Evolutionary conservation across 139 green algal genomes (phyloP), one percentile per base, ranked within the genome.

Genomic region (Pleodorina starrii): DNA sequence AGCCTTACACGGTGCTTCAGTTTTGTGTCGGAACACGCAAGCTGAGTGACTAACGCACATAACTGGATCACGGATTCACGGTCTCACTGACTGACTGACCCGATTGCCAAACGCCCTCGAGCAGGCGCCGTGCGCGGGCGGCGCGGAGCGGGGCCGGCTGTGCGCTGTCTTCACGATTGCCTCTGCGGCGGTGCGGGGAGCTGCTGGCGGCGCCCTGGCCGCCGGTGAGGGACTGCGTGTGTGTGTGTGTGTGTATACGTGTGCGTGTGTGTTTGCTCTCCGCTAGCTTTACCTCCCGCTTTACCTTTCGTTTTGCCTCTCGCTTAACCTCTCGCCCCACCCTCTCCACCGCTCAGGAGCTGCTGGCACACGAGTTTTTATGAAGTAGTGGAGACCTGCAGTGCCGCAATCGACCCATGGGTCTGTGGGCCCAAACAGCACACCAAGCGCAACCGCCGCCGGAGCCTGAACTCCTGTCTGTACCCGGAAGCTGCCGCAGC

Each of bases 321-420:
- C n/a, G n/a, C n/a, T n/a, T n/a, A n/a, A n/a, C n/a, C n/a, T n/a
- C n/a, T n/a, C n/a, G n/a, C n/a, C n/a, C n/a, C n/a, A n/a, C n/a
- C n/a, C n/a, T n/a, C n/a, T n/a, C n/a, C n/a, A n/a, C n/a, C n/a
- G n/a, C n/a, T 7, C 78, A 85, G 78, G 78, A 48, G 36, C 78
- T 85, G 23, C 36, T 85, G 78, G 19, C 27, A 11, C 78, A 85
- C 40, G 78, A 85, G 78, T 54, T 85, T n/a, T 23, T 48, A 54
- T 25, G 78, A 85, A 36, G 23, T 71, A 10, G 38, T 85, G 38
- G 78, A 74, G 51, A 54, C 57, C 5, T 12, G 2, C 27, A 40
- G 32, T 14, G 74, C 74, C 29, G 42, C 42, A 4, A 1, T 48
- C 35, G 69, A 77, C 35, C 69, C 32, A 36, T 9, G 11, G 35